Base-by-base conservation (phyloP, 2,329 filamentous ascomycete species). In the Neonectria neomacrospora region DNA sequence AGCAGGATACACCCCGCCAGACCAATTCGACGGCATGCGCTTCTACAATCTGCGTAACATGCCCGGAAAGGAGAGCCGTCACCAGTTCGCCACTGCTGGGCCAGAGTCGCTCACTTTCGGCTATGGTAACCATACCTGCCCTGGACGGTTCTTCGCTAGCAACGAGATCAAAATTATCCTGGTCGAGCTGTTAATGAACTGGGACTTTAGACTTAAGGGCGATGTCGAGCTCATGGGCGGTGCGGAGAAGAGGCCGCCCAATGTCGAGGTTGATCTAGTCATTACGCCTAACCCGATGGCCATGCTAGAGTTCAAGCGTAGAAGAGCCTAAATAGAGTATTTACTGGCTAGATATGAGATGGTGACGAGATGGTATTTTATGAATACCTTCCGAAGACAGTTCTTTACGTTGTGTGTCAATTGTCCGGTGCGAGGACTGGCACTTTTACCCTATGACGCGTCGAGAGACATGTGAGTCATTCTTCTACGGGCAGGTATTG, bases 111-210 rank as follows among this genome's bases (percentile, higher is more conserved):
- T 71, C 2, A 58, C 54, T 0, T 71, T 67, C 54, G 68, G 68
- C 0, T 67, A 62, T 6, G 68, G 68, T 0, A 54, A 67, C 7
- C 61, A 71, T 18, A 69, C 68, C 0, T 71, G 68, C 8, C 68
- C 68, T 0, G 68, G 68, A 0, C 54, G 68, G 0, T 71, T 69
- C 14, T 37, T 71, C 0, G 68, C 66, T 1, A 58, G 55, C 1
- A 58, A 67, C 1, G 68, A 71, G 16, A 69, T 71, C 11, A 71
- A 71, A 39, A 58, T 71, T 3, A 64, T 71, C 32, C 41, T 71
- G 30, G 64, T 62, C 0, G 63, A 71, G 16, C 42, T 71, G 0
- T 23, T 71, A 30, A 59, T 66, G 20, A 66, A 71, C 47, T 71
- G 67, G 3, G 66, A 71, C 1, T 56, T 63, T n/a, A 61, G 53